Evolutionary conservation across 352 stramenopile species (phyloP).

Genomic region (Thalassiosira hispida): DNA sequence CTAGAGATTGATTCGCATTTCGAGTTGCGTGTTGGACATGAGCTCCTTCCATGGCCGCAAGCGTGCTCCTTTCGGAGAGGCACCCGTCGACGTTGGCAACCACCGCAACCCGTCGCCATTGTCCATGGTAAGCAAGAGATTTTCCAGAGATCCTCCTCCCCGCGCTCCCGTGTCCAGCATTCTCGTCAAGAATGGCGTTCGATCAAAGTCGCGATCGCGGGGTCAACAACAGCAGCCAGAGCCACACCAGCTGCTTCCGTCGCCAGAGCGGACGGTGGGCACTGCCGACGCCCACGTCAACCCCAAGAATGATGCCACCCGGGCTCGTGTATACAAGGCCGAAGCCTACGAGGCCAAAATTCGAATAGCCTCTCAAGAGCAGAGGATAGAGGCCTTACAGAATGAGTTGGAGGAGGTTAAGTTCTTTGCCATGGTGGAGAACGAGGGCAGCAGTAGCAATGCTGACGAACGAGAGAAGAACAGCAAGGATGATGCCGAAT

Average conservation of each 20-base stretch:
- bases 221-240: not conserved
- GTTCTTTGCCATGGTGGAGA: slow-evolving; percentile 12
- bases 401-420: slow-evolving; percentile 35
- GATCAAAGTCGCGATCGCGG: not conserved
- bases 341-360: slow-evolving; percentile 47
- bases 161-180: not conserved
- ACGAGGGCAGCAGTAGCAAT: not conserved
- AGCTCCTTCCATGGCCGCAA: slow-evolving; percentile 86
- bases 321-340: slow-evolving; percentile 36
- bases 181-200: not conserved
- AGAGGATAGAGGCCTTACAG: slow-evolving; percentile 34
- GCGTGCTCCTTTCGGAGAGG: slow-evolving; percentile 31
- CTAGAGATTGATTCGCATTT: slow-evolving; percentile 59
- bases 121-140: too few relatives aligned
- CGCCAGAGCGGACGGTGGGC: not conserved
- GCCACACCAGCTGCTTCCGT: not conserved
- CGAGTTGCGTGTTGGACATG: slow-evolving; percentile 15
- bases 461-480: not conserved
- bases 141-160: too few relatives aligned
- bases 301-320: slow-evolving; percentile 9
- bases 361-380: slow-evolving; percentile 32
- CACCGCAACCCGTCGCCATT: not conserved
- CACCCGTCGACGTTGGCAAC: slow-evolving; percentile 28
- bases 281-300: not conserved
- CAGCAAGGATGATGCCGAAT: slow-evolving; percentile 31